Evolutionary conservation across 78 protist genomes (phyloP).

Genomic region (Dictyostelium brefeldianum): DNA sequence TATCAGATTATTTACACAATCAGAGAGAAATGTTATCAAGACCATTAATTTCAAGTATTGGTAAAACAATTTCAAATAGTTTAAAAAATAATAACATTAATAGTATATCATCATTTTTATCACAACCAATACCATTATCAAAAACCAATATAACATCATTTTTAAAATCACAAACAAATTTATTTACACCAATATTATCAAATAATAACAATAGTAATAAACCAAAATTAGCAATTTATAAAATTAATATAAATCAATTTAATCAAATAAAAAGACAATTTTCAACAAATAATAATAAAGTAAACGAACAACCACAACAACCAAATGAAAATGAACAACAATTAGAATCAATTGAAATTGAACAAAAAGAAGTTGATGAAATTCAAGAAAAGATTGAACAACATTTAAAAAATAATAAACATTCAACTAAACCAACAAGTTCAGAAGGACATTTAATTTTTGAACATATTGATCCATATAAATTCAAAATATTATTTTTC

Average conservation of each 20-base stretch:
- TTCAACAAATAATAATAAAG: not conserved
- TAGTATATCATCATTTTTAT: not conserved
- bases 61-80: slow-evolving; percentile 2
- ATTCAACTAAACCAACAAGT: not conserved
- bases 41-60: not conserved
- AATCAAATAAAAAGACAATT: not conserved
- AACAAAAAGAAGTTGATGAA: not conserved
- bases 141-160: not conserved
- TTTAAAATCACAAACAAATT: no score
- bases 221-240: not conserved
- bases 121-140: not conserved
- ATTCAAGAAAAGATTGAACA: not conserved
- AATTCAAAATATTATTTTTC: not conserved
- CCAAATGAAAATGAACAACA: not conserved
- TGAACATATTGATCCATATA: not conserved
- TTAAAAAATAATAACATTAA: not conserved
- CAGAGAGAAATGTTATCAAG: not conserved
- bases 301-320: not conserved
- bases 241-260: slow-evolving; percentile 1
- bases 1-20: not conserved
- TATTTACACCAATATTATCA: no score
- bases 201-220: no score
- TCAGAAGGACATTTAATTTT: not conserved
- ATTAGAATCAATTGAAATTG: not conserved
- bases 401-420: not conserved